These are phyloP conservation scores for Eimeria mitis DNA, from an alignment of 169 alveolate species.

Conservation along the genomic window DNA sequence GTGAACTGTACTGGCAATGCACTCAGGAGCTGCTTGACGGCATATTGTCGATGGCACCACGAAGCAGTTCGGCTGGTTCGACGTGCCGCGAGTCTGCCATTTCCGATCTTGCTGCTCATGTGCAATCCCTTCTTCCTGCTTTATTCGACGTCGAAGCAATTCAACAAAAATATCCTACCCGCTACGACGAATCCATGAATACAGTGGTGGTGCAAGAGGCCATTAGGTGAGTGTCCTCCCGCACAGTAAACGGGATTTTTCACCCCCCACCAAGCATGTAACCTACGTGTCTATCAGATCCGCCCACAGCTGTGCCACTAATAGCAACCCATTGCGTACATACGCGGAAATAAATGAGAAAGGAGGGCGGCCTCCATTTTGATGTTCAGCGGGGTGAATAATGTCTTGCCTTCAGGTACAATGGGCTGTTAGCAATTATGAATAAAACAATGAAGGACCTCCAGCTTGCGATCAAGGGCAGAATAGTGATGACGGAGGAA, in stretches of 20 bases:
- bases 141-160: conserved; percentile 91
- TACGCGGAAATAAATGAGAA: not conserved
- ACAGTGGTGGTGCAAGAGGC: conserved; percentile 95
- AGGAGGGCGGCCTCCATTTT: not conserved
- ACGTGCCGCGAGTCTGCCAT: conserved; percentile 83
- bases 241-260: not conserved
- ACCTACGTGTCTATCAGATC: not conserved
- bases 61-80: conserved; percentile 90
- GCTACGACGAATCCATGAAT: conserved; percentile 95
- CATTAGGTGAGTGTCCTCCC: conserved; percentile 86
- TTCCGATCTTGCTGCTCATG: conserved; percentile 77
- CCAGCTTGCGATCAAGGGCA: conserved; percentile 96
- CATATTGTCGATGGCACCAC: conserved; percentile 76
- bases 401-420: conserved; percentile 87
- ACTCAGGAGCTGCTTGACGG: conserved; percentile 69
- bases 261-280: not conserved
- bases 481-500: conserved; percentile 95
- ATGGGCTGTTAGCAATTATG: conserved; percentile 91
- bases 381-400: not conserved
- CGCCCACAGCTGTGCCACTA: not conserved
- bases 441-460: conserved; percentile 89
- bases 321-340: not conserved
- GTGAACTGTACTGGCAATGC: not conserved
- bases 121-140: conserved; percentile 89
- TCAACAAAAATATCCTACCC: conserved; percentile 92